Conservation (phyloP, 1,284 basidiomycete species). For the Coniferiporia sulphurascens region DNA sequence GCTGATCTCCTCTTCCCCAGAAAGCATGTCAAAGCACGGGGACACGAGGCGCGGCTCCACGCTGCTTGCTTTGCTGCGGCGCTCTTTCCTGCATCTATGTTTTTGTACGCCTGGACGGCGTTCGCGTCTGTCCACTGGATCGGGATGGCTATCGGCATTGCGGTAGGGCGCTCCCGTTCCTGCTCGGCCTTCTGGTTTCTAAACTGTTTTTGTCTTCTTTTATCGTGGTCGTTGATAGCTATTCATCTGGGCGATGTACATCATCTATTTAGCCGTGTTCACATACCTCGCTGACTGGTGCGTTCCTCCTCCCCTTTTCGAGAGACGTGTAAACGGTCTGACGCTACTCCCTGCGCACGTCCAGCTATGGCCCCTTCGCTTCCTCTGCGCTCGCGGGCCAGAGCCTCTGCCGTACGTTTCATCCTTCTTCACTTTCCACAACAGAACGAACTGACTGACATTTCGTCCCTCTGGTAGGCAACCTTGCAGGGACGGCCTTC, state of each 20-base stretch:
- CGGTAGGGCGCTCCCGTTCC: slow-evolving; percentile 30
- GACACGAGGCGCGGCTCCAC: slow-evolving; percentile 74
- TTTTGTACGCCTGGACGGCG: slow-evolving; percentile 62
- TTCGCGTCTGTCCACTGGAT: slow-evolving; percentile 53
- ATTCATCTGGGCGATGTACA: slow-evolving; percentile 52
- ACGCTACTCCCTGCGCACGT: not conserved
- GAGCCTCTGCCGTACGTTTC: slow-evolving; percentile 55
- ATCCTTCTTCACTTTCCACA: not conserved
- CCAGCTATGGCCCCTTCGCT: slow-evolving; percentile 67
- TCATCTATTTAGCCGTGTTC: slow-evolving; percentile 64
- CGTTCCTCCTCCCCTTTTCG: slow-evolving; percentile 20
- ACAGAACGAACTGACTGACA: not conserved
- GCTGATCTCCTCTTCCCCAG: not conserved
- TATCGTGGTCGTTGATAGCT: slow-evolving; percentile 30
- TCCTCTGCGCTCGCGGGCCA: slow-evolving; percentile 79
- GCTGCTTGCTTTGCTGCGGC: slow-evolving; percentile 60
- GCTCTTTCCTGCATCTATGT: slow-evolving; percentile 58
- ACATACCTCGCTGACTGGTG: slow-evolving; percentile 72
- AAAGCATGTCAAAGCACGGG: slow-evolving; percentile 50
- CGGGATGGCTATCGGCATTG: slow-evolving; percentile 47
- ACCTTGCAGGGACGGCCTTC: slow-evolving; percentile 53
- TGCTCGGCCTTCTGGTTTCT: not conserved
- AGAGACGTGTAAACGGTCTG: not conserved
- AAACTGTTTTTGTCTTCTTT: not conserved
- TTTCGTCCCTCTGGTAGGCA: slow-evolving; percentile 35